Evolutionary conservation across 2,329 filamentous ascomycete genomes (phyloP).

Genomic region (Fusarium sororula): DNA sequence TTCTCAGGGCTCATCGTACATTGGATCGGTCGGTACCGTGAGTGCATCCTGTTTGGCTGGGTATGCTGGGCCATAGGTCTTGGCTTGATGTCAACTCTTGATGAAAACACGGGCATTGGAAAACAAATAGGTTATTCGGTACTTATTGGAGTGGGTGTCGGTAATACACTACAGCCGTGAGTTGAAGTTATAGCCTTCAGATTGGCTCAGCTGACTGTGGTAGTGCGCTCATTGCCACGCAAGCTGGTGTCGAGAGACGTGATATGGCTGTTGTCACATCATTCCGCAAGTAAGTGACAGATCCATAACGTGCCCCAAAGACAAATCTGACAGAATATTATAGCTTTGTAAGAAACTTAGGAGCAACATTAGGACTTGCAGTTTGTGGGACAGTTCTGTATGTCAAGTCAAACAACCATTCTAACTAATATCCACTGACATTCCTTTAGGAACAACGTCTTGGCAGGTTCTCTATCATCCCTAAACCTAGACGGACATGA

Average conservation of each 20-base stretch:
- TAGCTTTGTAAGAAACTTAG: slow-evolving; percentile 53
- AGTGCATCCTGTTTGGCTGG: slow-evolving; percentile 64
- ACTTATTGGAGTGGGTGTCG: slow-evolving; percentile 61
- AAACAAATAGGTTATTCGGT: slow-evolving; percentile 65
- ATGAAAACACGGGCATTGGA: slow-evolving; percentile 56
- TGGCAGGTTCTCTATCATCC: slow-evolving; percentile 43
- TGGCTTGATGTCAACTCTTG: slow-evolving; percentile 62
- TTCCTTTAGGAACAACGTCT: slow-evolving; percentile 48
- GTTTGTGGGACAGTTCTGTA: slow-evolving; percentile 52
- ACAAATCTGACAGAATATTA: not conserved
- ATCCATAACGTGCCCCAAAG: not conserved
- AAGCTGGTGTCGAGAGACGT: slow-evolving; percentile 62
- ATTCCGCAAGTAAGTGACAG: slow-evolving; percentile 51
- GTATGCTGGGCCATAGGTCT: slow-evolving; percentile 61
- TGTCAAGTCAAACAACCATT: not conserved
- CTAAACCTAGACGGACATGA: slow-evolving; percentile 37
- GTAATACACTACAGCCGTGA: slow-evolving; percentile 61
- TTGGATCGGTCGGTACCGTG: slow-evolving; percentile 61
- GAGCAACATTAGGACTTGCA: slow-evolving; percentile 51
- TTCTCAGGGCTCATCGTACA: slow-evolving; percentile 62
- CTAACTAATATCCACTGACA: not conserved
- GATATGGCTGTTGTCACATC: slow-evolving; percentile 57
- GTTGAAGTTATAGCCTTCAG: not conserved
- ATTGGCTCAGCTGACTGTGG: not conserved
- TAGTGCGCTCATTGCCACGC: slow-evolving; percentile 61